Percentiles rank a stretch among this genome's conserved stretches.
Evolutionary conservation across 805 yeast genomes (phyloP).

Genomic region (Wickerhamiella cacticola): DNA sequence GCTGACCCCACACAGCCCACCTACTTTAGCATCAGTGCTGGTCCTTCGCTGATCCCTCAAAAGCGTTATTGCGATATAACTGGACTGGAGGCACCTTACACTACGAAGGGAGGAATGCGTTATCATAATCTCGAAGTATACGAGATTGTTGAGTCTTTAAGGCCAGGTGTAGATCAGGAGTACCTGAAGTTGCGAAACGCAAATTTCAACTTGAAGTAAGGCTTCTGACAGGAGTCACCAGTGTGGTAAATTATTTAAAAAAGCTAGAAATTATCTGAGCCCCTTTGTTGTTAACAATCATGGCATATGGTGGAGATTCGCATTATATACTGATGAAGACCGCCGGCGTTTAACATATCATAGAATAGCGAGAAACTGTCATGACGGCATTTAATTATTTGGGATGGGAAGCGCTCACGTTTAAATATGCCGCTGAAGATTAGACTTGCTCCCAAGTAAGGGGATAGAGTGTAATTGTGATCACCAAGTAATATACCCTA

Average conservation of each 20-base stretch:
- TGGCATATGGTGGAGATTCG: too few relatives aligned
- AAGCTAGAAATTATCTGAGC: background rate
- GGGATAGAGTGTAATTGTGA: too few relatives aligned
- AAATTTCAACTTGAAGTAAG: constrained; percentile 60
- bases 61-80: constrained; percentile 89
- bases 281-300: too few relatives aligned
- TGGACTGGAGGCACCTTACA: constrained; percentile 70
- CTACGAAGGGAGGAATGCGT: constrained; percentile 60
- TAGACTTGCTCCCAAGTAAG: too few relatives aligned
- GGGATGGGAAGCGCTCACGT: too few relatives aligned
- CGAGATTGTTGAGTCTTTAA: constrained; percentile 60
- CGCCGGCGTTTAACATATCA: too few relatives aligned
- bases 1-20: constrained; percentile 41
- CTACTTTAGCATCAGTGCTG: constrained; percentile 61
- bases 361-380: too few relatives aligned
- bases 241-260: background rate
- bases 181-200: constrained; percentile 80
- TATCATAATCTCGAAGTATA: constrained; percentile 77
- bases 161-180: constrained; percentile 88
- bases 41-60: constrained; percentile 72
- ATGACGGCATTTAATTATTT: too few relatives aligned
- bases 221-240: too few relatives aligned
- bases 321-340: too few relatives aligned
- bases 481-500: too few relatives aligned
- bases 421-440: too few relatives aligned